Base-by-base conservation (phyloP, 768 basidiomycete genomes). In the Auriscalpium vulgare region DNA sequence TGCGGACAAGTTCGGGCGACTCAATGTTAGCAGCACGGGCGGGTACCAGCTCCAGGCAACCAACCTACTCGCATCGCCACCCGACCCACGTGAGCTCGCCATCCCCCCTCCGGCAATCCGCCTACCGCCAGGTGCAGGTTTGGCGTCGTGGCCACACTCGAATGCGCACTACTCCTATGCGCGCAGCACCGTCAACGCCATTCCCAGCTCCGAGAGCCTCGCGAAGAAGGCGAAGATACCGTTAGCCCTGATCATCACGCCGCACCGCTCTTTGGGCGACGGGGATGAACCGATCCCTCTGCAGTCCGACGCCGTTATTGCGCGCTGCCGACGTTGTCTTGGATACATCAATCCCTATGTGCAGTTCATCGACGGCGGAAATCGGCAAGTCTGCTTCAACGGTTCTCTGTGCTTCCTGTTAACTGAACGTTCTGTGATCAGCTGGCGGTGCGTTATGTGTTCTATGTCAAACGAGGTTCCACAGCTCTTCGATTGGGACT, bases 381-480 rank as follows among this genome's bases (percentile, higher is more conserved):
- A 93, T 72, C 84, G 93, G 81, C 86, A 60, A 58, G 78, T 72
- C 54, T 23, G n/a, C 19, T 29, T 5, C 4, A 29, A 29, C 29
- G 21, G 29, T 29, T 29, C 29, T 29, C 29, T 7, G 29, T 29
- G 29, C 7, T 7, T 4, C 5, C 4, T 29, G 29, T 29, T 7
- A 29, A 29, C 4, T 5, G 29, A 29, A 29, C 4, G 4, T 29
- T 29, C 29, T 54, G 51, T 4, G n/a, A 51, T 5, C 55, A 88
- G 89, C 60, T 99, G 97, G 97, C 89, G 97, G 68, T 99, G 97
- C 71, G 95, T 92, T 71, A 92, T 99, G 93, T 99, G 97, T 71
- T 91, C 88, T 65, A 85, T 98, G 80, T 89, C 91, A 45, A 99
- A 98, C 69, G 97, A 98, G 71, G 95, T 98, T 0, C 97, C 97